Evolutionary conservation across 345 rosid species (phyloP).

Genomic region (Psidium guajava): DNA sequence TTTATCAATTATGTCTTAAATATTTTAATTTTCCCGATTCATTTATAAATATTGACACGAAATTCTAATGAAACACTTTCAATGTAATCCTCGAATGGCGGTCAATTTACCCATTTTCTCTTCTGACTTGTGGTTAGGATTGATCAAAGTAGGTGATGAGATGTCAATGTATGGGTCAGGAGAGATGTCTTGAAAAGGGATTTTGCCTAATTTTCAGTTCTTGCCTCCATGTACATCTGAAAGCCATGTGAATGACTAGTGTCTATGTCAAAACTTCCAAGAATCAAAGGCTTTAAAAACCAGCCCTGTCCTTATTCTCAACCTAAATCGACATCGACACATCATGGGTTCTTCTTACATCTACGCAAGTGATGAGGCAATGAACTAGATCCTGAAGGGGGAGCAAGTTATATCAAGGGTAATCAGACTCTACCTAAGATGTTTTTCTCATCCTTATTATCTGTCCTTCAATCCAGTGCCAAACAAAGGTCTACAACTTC

Average conservation of each 20-base stretch:
- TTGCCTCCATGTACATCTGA: not conserved
- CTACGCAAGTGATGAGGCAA: not conserved
- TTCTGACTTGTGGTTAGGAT: not conserved
- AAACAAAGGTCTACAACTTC: not conserved
- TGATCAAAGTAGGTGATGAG: not conserved
- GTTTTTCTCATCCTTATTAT: too few relatives aligned
- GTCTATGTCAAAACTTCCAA: not conserved
- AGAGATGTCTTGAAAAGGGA: not conserved
- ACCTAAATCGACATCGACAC: not conserved
- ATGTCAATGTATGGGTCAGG: not conserved
- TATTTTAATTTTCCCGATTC: not conserved
- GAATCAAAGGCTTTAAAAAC: not conserved
- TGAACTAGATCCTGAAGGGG: not conserved
- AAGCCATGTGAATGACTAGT: not conserved
- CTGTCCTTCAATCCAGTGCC: too few relatives aligned
- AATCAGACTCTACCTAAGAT: not conserved
- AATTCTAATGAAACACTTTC: not conserved
- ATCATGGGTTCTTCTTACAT: not conserved
- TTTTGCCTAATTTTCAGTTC: not conserved
- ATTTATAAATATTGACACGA: fast-evolving
- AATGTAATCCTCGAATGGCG: not conserved
- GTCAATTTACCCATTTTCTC: not conserved
- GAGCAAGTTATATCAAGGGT: not conserved
- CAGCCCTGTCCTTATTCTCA: not conserved
- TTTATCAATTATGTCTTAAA: fast-evolving